Evolutionary conservation across 2,329 filamentous ascomycete genomes (phyloP), one percentile per base, ranked within the genome.

Genomic region (Phyllosticta citribraziliensis): DNA sequence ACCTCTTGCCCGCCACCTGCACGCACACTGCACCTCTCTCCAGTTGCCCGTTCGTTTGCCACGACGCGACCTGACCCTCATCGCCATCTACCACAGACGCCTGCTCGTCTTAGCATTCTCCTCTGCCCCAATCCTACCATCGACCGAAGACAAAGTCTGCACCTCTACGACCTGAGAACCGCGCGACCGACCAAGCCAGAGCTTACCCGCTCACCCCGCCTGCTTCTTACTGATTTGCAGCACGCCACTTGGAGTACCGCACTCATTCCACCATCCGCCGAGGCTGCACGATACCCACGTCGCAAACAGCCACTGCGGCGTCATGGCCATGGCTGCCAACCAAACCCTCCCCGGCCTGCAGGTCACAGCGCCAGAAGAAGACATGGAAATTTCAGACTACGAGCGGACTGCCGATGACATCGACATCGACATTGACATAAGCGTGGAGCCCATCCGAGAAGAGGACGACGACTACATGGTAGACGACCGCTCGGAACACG

Each of bases 371-470:
- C 71, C 74, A 59, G 75, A 76, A 56, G 80, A 82, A 66, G 78
- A 77, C 60, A 84, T 84, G 82, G 81, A 84, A 64, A 75, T 86
- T 67, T 76, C 80, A 52, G 76, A 79, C 24, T 67, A 72, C 61
- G 77, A 72, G 40, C 66, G 74, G 55, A 71, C 70, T 52, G 78
- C 81, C 58, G 76, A 76, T 57, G 80, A 84, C 60, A 80, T 82
- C 60, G 82, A 84, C 62, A 83, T 87, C 63, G 84, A 87, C 65
- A 76, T 86, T 63, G 83, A 84, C 65, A 80, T 63, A 73, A 71
- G 69, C 12, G 65, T 68, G 30, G 65, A 66, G 58, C 65, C 64
- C 47, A 64, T 67, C 30, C 70, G 72, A 14, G 40, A 61, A 14
- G 59, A 61, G 25, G 78, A 86, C 63, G 78, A 86, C 63, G 81